Base-by-base conservation (phyloP, 2,329 filamentous ascomycete species). In the Curvularia spicifera region DNA sequence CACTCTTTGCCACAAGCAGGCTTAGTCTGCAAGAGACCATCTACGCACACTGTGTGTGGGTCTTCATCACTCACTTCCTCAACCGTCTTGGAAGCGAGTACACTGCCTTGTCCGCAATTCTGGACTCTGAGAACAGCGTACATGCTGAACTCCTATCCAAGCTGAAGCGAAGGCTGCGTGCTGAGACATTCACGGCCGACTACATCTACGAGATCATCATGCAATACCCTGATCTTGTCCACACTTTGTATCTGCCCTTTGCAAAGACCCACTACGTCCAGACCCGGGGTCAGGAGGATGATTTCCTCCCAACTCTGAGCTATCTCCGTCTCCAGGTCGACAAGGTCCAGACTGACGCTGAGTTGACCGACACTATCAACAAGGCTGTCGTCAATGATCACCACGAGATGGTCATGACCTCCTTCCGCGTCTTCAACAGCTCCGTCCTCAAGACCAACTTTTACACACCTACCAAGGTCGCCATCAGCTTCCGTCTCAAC, bases 181-280 rank as follows among this genome's bases (percentile, higher is more conserved):
- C 91, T 0, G 95, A 99, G 81, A 99, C 95, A 0, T 99, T 99
- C 78, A 99, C 95, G 0, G 91, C 95, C 4, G 94, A 97, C 73
- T 99, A 99, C 81, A 98, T 99, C 69, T 87, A 94, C 28, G 94
- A 99, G 80, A 98, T 99, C 76, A 97, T 99, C 79, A 88, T 89
- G 75, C 89, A 89, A 50, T 95, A 98, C 76, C 94, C 95, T 0
- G 87, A 89, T 31, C 85, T 99, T 24, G 89, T 99, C 54, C 90
- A 94, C 65, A 87, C 89, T 24, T 81, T 98, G 53, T 99, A 99
- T 77, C 85, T 97, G 46, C 89, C 92, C 0, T 99, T 99, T 77
- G 95, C 95, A 61, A 92, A 86, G 73, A 87, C 91, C 2, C 95
- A 99, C 78, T 90, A 90, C 67, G 86, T 89, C 22, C 87, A 89